phyloP scores from a whole-genome alignment of 257 asterid species.

The Nicotiana undulata region DNA sequence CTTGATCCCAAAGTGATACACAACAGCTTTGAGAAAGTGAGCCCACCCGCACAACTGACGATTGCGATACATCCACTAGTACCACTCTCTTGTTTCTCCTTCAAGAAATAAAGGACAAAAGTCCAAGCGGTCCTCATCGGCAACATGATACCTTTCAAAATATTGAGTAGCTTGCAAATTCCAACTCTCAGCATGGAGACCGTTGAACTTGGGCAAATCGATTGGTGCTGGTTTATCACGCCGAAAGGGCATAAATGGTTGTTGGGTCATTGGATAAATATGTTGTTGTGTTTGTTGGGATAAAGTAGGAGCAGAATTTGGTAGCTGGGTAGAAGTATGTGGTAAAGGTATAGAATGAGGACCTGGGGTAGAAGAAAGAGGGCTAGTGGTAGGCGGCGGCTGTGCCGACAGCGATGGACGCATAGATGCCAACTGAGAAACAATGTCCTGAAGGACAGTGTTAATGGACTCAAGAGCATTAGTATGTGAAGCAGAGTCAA shows the following conservation, averaged over 20 bases:
- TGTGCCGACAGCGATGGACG: too few relatives aligned
- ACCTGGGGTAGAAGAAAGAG: neutral
- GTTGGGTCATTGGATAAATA: neutral
- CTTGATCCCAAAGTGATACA: neutral
- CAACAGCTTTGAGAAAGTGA: neutral
- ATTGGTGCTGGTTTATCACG: neutral
- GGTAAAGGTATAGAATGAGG: too few relatives aligned
- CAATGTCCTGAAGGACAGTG: too few relatives aligned
- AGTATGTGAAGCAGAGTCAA: neutral
- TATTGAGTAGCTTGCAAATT: neutral
- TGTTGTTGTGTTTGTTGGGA: neutral
- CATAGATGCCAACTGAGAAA: too few relatives aligned
- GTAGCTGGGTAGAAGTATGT: too few relatives aligned
- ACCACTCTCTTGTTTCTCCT: neutral
- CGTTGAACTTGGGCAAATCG: neutral
- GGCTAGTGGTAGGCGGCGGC: too few relatives aligned
- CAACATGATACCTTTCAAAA: neutral
- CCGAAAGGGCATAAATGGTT: neutral
- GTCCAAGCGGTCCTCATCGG: neutral
- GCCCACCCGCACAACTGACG: neutral
- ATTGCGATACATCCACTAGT: neutral
- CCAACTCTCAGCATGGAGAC: neutral
- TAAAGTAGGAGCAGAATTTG: too few relatives aligned
- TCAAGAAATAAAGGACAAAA: neutral
- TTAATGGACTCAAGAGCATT: neutral